Base-by-base conservation (phyloP, 306 rosid species). In the Fagus sylvatica region DNA sequence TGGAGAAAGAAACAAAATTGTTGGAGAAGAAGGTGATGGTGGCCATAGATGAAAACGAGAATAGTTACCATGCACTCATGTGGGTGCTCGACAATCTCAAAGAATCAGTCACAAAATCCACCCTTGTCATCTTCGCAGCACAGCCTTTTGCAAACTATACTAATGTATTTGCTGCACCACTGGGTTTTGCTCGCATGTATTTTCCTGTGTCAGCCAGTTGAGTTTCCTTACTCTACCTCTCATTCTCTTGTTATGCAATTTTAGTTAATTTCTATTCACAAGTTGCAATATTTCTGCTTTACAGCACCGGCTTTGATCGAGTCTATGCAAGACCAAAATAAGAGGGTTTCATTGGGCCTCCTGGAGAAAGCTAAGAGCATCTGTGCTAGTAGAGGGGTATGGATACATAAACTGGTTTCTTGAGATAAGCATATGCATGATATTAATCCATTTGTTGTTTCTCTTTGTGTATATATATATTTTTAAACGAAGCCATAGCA, bases 31-130 rank as follows among this genome's bases (percentile, higher is more conserved):
- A 19, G 32, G 73, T 76, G 66, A 65, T 76, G 73, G 66, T 76
- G 53, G 79, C 64, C 12, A 76, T 76, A 51, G 79, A 76, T 66
- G 79, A 66, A 41, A 76, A 73, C 22, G 66, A 76, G 16, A 51
- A 53, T 6, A 76, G 79, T 65, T 60, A 32, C 9, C 37, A 76
- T 30, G 79, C 74, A 8, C 41, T 76, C 17, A 34, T 64, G 30
- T 76, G 79, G 79, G 30, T 49, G 15, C 79, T 76, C 65, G 61
- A 66, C 10, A 66, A 66, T 22, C 66, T 76, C 42, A 70, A 48
- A 28, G 74, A 70, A 32, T 15, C 53, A 49, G 41, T 70, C 74
- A 28, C 19, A 5, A 32, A 70, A 10, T 70, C 74, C 7, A 46
- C 60, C 5, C 22, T 49, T 4, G 34, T 39, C 41, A 49, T 70